Evolutionary conservation across 371 early-diverging fungal genomes (phyloP), one percentile per base, ranked within the genome.

Genomic region (Apophysomyces sp.): DNA sequence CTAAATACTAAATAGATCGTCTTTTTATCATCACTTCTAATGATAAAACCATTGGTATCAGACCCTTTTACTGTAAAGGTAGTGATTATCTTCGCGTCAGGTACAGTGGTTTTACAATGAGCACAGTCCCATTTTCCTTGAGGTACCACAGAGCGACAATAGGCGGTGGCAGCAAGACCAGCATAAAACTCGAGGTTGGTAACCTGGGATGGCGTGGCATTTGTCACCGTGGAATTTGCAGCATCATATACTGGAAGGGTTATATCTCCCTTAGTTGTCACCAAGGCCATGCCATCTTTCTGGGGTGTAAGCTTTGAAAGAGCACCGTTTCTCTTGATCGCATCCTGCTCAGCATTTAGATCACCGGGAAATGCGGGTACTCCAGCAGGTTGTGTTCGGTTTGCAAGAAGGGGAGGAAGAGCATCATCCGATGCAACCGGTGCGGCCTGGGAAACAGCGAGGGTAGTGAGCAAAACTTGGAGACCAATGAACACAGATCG

Each of bases 81-180:
- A 6, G 39, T 55, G 24, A 65, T 41, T 0, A 65, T 26, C 29
- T 65, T 41, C 8, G 56, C 55, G 37, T 52, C 31, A 0, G 37
- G 26, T 15, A 61, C 55, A 8, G 51, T 56, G 0, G 34, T 32
- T 21, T 49, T 53, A 29, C 65, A 65, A 34, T 65, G 44, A 4
- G 60, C 55, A 52, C 65, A 65, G 11, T 28, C 44, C 60, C 60
- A 65, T 0, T 30, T 26, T 12, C 51, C 56, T 37, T 26, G 34
- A 60, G 60, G 65, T n/a, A 65, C 59, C 4, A 49, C 65, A 0
- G 49, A 49, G n/a, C 37, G 39, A 27, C 61, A 65, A 27, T 60
- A 65, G 2, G 65, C 57, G 55, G 58, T 61, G 27, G 64, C 58
- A 4, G 64, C 49, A 12, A 68, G 16, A 2, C 53, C 36, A 6